Evolutionary conservation across 2,329 filamentous ascomycete genomes (phyloP).

Genomic region (Calonectria pauciramosa): DNA sequence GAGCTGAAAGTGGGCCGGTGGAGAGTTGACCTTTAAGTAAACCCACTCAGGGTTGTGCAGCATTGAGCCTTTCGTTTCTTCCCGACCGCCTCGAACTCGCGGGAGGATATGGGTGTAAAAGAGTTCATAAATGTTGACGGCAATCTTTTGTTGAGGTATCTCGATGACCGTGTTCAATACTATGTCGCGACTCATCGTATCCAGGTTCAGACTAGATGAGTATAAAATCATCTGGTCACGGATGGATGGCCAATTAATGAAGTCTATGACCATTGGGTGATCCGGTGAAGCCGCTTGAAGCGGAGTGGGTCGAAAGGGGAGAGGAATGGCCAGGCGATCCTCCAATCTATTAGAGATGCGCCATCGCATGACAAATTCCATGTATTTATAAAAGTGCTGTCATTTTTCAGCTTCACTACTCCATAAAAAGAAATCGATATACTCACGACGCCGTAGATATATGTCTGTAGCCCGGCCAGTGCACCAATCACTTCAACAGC

Average conservation of each 20-base stretch:
- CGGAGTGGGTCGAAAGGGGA: constrained; percentile 14
- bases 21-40: not conserved
- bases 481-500: constrained; percentile 14
- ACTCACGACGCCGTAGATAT: too few relatives aligned
- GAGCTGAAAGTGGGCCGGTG: not conserved
- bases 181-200: constrained; percentile 18
- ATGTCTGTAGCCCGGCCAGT: not conserved
- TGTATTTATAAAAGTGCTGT: constrained; percentile 13
- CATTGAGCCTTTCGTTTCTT: not conserved
- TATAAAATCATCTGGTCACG: constrained; percentile 21
- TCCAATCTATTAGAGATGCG: not conserved
- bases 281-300: not conserved
- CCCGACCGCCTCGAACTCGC: not conserved
- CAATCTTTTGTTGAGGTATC: not conserved
- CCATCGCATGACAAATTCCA: constrained; percentile 15
- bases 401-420: not conserved
- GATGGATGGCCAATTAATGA: constrained; percentile 22
- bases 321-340: not conserved
- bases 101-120: constrained; percentile 11
- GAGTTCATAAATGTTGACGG: constrained; percentile 13
- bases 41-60: constrained; percentile 12
- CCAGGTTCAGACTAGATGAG: not conserved
- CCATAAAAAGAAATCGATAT: not conserved
- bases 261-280: constrained; percentile 16
- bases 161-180: constrained; percentile 17